These are phyloP conservation scores for Penicillium angulare DNA, from an alignment of 495 filamentous ascomycete species.

Conservation along the genomic window DNA sequence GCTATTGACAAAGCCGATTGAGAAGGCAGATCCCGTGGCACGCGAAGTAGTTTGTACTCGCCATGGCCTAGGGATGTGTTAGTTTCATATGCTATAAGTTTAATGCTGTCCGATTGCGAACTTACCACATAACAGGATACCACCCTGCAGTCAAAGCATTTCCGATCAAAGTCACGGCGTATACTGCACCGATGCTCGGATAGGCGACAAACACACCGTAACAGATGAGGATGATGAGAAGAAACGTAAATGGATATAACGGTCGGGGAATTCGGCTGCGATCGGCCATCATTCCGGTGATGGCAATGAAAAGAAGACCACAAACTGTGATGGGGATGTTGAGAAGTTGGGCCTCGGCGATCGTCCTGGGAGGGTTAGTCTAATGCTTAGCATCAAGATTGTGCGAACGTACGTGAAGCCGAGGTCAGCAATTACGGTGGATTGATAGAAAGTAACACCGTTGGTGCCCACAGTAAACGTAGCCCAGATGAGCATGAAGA, in stretches of 20 bases:
- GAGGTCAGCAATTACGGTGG: conserved; percentile 43
- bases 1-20: conserved; percentile 44
- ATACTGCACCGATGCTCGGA: conserved; percentile 37
- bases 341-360: conserved; percentile 37
- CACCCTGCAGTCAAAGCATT: conserved; percentile 32
- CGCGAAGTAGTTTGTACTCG: conserved; percentile 42
- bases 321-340: conserved; percentile 38
- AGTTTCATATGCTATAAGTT: too few relatives aligned
- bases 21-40: conserved; percentile 44
- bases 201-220: conserved; percentile 42
- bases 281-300: conserved; percentile 38
- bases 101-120: too few relatives aligned
- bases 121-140: conserved; percentile 39
- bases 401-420: conserved; percentile 34
- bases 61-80: conserved; percentile 38
- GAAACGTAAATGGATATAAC: conserved; percentile 39
- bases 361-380: conserved; percentile 18
- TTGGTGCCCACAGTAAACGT: conserved; percentile 42
- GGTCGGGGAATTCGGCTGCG: conserved; percentile 41
- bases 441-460: conserved; percentile 44
- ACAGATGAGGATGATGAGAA: conserved; percentile 38
- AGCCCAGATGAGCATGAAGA: conserved; percentile 37
- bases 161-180: conserved; percentile 39
- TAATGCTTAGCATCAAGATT: not conserved
- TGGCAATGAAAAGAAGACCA: conserved; percentile 36